A percentile compares a stretch with the other conserved stretches of the same genome.
phyloP scores from a whole-genome alignment of 768 basidiomycete genomes.

The Epithele typhae region DNA sequence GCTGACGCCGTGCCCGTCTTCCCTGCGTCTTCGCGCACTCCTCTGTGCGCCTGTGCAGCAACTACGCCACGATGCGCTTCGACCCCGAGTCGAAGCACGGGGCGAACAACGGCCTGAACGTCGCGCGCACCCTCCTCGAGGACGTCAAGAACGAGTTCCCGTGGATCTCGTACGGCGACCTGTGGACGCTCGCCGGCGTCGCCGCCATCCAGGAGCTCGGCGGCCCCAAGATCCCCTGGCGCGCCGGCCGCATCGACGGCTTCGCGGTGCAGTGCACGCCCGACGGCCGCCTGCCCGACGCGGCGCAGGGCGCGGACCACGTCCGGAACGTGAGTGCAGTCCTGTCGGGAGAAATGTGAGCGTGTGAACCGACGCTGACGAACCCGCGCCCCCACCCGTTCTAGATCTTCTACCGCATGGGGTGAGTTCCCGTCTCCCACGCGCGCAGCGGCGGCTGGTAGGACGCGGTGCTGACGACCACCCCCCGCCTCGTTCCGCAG shows the following conservation, averaged over 20 bases:
- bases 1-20: constrained; percentile 3
- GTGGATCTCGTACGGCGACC: constrained; percentile 95
- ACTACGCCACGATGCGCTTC: constrained; percentile 99
- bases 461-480: too few relatives aligned
- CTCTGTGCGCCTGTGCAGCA: constrained; percentile 43
- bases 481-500: constrained; percentile 24
- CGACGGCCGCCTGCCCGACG: constrained; percentile 90
- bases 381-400: neutral
- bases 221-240: constrained; percentile 92
- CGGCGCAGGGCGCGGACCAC: constrained; percentile 77
- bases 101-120: constrained; percentile 78
- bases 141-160: constrained; percentile 82
- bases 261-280: constrained; percentile 69
- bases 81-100: constrained; percentile 80
- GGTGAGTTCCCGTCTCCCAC: constrained; percentile 32
- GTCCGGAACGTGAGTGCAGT: constrained; percentile 60
- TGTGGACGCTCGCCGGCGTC: constrained; percentile 96
- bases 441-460: too few relatives aligned
- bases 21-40: constrained; percentile 1
- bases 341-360: neutral
- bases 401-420: constrained; percentile 90
- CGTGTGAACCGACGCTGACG: neutral
- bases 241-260: constrained; percentile 90
- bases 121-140: constrained; percentile 83
- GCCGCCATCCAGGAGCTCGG: constrained; percentile 89